Conservation (phyloP, 164 flowering plant genomes). For the Aristolochia contorta region DNA sequence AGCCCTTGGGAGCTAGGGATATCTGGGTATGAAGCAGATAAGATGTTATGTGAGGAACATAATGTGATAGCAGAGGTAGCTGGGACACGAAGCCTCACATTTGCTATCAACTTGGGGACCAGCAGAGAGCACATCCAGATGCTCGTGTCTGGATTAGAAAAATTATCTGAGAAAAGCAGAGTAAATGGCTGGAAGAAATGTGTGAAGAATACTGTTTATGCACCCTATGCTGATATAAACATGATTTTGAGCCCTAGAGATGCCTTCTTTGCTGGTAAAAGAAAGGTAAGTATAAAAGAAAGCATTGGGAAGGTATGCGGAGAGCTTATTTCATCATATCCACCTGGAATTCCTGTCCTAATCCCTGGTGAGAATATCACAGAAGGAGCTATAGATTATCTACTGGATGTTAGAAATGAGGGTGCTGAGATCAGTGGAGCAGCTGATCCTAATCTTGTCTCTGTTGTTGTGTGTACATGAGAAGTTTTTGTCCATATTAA, state of each 20-base stretch:
- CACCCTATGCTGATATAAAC: conserved; percentile 29
- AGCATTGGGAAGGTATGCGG: conserved; percentile 45
- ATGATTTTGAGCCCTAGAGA: conserved; percentile 56
- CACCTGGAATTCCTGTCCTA: conserved; percentile 54
- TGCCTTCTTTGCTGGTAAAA: conserved; percentile 64
- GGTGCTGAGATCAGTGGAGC: conserved; percentile 48
- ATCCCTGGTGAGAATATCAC: conserved; percentile 49
- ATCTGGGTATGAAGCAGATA: conserved; percentile 47
- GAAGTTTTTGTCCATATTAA: not conserved
- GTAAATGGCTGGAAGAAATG: not conserved
- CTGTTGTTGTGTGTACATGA: conserved; percentile 34
- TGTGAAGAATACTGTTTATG: conserved; percentile 1
- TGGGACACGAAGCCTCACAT: conserved; percentile 33
- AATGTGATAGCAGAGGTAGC: conserved; percentile 36
- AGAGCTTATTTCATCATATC: conserved; percentile 54
- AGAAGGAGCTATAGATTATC: conserved; percentile 32
- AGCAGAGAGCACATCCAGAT: conserved; percentile 28
- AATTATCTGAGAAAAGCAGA: conserved; percentile 15
- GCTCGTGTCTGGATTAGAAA: conserved; percentile 28
- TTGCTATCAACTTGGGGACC: conserved; percentile 34
- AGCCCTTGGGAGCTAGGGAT: conserved; percentile 31
- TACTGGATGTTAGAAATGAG: conserved; percentile 26
- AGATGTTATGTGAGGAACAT: conserved; percentile 24
- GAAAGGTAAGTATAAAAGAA: conserved; percentile 23
- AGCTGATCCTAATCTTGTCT: conserved; percentile 38